A percentile compares a stretch with the other conserved stretches of the same genome.
phyloP scores from a whole-genome alignment of 2,329 filamentous ascomycete genomes.

The Sclerotinia spermophila region DNA sequence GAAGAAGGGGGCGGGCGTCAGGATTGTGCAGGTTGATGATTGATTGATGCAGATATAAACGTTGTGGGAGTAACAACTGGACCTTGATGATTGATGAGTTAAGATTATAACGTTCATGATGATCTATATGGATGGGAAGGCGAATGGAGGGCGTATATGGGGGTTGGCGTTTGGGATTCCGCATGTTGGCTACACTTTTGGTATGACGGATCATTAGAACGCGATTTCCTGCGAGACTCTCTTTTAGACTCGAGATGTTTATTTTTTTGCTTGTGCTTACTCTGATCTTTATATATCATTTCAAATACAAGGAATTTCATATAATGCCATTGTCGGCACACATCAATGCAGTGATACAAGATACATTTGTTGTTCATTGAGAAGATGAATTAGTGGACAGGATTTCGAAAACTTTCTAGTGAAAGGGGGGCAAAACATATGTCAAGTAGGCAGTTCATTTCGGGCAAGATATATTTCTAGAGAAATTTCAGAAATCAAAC shows the following conservation, averaged over 20 bases:
- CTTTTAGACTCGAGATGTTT: not conserved
- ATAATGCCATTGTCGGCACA: not conserved
- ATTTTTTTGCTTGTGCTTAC: not conserved
- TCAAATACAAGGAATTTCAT: not conserved
- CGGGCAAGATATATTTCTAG: not conserved
- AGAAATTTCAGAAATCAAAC: not conserved
- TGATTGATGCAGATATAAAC: slow-evolving; percentile 11
- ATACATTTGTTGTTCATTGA: not conserved
- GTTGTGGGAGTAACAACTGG: not conserved
- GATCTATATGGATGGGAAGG: not conserved
- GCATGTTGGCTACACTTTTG: not conserved
- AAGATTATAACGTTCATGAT: slow-evolving; percentile 9
- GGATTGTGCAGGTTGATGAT: slow-evolving; percentile 16
- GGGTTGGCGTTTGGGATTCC: not conserved
- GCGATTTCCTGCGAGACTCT: not conserved
- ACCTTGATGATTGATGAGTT: slow-evolving; percentile 12
- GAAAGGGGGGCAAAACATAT: not conserved
- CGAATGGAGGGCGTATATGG: not conserved
- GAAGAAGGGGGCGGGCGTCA: slow-evolving; percentile 25
- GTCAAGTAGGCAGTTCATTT: not conserved
- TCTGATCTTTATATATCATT: not conserved
- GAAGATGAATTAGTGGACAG: not conserved
- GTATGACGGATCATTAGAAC: not conserved
- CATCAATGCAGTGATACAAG: not conserved
- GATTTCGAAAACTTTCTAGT: not conserved